phyloP scores from a whole-genome alignment of 495 filamentous ascomycete genomes.

The Hyphodiscus hymeniophilus region DNA sequence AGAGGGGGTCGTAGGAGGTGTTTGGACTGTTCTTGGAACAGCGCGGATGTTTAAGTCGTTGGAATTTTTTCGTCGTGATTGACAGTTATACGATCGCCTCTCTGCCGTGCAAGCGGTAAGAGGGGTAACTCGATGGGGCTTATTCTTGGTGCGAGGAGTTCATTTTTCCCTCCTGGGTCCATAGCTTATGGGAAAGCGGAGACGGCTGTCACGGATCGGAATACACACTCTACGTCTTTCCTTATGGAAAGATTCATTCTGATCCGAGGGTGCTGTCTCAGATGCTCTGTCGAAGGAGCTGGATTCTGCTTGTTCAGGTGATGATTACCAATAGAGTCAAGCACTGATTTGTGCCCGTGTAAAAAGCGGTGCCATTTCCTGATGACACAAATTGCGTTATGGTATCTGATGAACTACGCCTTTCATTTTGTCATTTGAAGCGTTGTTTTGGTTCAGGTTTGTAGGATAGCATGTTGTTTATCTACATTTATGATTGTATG shows the following conservation, averaged over 20 bases:
- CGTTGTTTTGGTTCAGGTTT: neutral
- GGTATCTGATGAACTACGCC: conserved; percentile 96
- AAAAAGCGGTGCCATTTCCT: conserved; percentile 39
- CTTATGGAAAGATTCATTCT: conserved; percentile 23
- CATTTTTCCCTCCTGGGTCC: conserved; percentile 44
- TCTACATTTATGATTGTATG: neutral
- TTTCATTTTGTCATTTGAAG: neutral
- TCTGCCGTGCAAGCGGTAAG: conserved; percentile 36
- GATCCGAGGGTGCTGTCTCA: conserved; percentile 24
- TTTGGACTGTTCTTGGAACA: conserved; percentile 25
- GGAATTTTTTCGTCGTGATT: conserved; percentile 74
- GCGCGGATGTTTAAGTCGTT: conserved; percentile 19
- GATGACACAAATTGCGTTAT: conserved; percentile 72
- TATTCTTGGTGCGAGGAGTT: conserved; percentile 99
- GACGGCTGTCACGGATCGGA: conserved; percentile 16
- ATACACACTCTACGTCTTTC: conserved; percentile 20
- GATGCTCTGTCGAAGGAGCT: conserved; percentile 60
- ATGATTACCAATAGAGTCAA: conserved; percentile 99
- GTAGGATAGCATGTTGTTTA: neutral
- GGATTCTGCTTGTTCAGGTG: conserved; percentile 68
- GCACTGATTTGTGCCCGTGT: conserved; percentile 74
- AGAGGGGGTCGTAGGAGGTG: conserved; percentile 29
- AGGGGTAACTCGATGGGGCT: conserved; percentile 99
- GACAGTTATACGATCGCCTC: conserved; percentile 99
- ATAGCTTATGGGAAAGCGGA: conserved; percentile 62